phyloP scores from a whole-genome alignment of 1,284 basidiomycete species.

The Malassezia pachydermatis region DNA sequence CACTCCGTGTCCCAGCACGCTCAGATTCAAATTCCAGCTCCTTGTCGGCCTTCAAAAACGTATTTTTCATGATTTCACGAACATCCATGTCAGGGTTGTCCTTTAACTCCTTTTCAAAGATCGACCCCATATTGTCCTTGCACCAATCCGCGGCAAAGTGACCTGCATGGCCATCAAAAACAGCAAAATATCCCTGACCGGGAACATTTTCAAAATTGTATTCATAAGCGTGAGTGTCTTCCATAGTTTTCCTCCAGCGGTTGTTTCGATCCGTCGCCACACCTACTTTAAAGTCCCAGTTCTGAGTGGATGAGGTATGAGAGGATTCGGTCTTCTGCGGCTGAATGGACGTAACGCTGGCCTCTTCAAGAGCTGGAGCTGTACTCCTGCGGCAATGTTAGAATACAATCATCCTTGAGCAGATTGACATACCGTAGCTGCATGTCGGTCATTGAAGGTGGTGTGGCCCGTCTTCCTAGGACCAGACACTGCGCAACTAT shows the following conservation, averaged over 20 bases:
- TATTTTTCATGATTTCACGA: slow-evolving; percentile 80
- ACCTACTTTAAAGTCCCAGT: slow-evolving; percentile 57
- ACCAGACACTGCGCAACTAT: too few relatives aligned
- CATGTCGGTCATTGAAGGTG: too few relatives aligned
- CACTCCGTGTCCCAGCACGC: slow-evolving; percentile 82
- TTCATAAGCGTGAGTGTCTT: slow-evolving; percentile 91
- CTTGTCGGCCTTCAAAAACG: slow-evolving; percentile 82
- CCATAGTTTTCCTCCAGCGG: slow-evolving; percentile 85
- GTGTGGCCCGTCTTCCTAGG: too few relatives aligned
- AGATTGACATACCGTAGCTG: too few relatives aligned
- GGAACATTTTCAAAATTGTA: slow-evolving; percentile 80
- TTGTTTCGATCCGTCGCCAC: slow-evolving; percentile 74
- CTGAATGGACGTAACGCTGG: too few relatives aligned
- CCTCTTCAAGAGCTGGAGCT: too few relatives aligned
- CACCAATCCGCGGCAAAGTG: slow-evolving; percentile 99
- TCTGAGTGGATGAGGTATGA: too few relatives aligned
- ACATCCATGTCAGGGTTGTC: slow-evolving; percentile 55
- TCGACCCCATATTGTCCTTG: slow-evolving; percentile 86
- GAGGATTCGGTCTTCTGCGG: background rate
- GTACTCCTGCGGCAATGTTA: too few relatives aligned
- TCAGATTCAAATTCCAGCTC: slow-evolving; percentile 70
- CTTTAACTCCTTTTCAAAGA: slow-evolving; percentile 52
- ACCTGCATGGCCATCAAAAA: slow-evolving; percentile 97
- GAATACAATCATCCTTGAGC: too few relatives aligned
- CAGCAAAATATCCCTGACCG: slow-evolving; percentile 92